Conservation (phyloP, 2,329 filamentous ascomycete species). For the Neocucurbitaria cava region DNA sequence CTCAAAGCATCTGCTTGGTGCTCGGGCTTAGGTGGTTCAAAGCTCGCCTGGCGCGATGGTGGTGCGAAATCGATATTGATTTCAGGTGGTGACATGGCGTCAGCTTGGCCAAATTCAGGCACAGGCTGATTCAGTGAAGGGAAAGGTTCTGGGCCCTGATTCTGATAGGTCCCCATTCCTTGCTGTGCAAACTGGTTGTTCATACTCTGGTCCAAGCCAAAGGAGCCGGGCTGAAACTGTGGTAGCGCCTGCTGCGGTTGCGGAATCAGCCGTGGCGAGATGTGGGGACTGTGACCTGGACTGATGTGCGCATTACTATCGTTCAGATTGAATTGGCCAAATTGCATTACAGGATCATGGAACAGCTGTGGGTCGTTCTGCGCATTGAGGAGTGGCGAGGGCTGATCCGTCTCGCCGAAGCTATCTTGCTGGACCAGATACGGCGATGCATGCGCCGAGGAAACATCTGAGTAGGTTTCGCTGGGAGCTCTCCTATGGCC, state of each 20-base stretch:
- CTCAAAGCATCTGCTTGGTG: conserved; percentile 77
- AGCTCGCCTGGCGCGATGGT: conserved; percentile 69
- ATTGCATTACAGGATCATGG: conserved; percentile 73
- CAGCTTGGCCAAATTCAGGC: conserved; percentile 70
- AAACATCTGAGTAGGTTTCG: conserved; percentile 87
- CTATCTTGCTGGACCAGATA: conserved; percentile 78
- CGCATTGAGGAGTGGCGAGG: conserved; percentile 81
- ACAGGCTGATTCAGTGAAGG: conserved; percentile 57
- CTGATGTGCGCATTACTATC: conserved; percentile 56
- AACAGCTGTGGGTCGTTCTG: conserved; percentile 75
- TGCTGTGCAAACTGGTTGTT: conserved; percentile 57
- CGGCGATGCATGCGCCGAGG: conserved; percentile 82
- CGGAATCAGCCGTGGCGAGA: conserved; percentile 69
- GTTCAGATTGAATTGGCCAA: conserved; percentile 78
- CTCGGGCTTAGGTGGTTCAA: conserved; percentile 70
- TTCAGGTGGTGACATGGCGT: conserved; percentile 86
- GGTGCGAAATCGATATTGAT: conserved; percentile 95
- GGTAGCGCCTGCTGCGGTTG: conserved; percentile 70
- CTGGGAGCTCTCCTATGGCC: conserved; percentile 84
- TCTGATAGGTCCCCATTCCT: conserved; percentile 60
- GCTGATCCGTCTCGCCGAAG: conserved; percentile 78
- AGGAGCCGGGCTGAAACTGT: conserved; percentile 55
- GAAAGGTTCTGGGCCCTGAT: conserved; percentile 56
- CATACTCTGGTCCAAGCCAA: conserved; percentile 55
- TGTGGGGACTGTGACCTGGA: conserved; percentile 75